Conservation (phyloP, 73 alveolate genomes). For the Urostyla sp. region DNA sequence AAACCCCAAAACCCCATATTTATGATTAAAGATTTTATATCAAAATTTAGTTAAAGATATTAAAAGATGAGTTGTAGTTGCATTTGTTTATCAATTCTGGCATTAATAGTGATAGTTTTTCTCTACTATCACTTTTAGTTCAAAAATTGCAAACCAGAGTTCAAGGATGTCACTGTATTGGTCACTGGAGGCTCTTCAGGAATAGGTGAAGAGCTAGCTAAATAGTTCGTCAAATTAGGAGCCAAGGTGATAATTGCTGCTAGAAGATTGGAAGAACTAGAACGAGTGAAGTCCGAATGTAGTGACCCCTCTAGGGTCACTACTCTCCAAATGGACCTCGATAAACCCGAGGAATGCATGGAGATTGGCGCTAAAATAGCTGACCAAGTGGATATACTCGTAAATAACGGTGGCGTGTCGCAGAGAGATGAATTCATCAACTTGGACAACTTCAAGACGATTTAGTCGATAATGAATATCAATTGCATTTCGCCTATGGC, state of each 20-base stretch:
- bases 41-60: not conserved
- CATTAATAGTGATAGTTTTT: not conserved
- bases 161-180: conserved; percentile 57
- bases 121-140: not conserved
- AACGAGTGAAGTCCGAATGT: conserved; percentile 55
- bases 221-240: conserved; percentile 37
- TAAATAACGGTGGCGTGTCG: conserved; percentile 73
- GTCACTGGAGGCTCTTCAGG: conserved; percentile 73
- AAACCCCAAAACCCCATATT: conserved; percentile 42
- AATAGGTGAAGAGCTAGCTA: conserved; percentile 67
- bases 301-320: conserved; percentile 36
- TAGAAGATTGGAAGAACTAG: conserved; percentile 52
- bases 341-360: conserved; percentile 50
- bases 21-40: not conserved
- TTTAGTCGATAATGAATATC: conserved; percentile 61
- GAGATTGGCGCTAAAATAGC: not conserved
- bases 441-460: conserved; percentile 26
- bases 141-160: conserved; percentile 15
- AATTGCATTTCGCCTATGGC: conserved; percentile 62
- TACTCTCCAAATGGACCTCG: conserved; percentile 54
- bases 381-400: conserved; percentile 47
- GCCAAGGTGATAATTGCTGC: conserved; percentile 56
- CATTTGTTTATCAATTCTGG: not conserved
- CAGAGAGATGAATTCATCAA: conserved; percentile 66
- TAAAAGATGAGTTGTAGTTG: not conserved